A percentile compares a stretch with the other conserved stretches of the same genome.
phyloP scores from a whole-genome alignment of 23 red algal species.

The Cyanidiococcus yangmingshanensis region DNA sequence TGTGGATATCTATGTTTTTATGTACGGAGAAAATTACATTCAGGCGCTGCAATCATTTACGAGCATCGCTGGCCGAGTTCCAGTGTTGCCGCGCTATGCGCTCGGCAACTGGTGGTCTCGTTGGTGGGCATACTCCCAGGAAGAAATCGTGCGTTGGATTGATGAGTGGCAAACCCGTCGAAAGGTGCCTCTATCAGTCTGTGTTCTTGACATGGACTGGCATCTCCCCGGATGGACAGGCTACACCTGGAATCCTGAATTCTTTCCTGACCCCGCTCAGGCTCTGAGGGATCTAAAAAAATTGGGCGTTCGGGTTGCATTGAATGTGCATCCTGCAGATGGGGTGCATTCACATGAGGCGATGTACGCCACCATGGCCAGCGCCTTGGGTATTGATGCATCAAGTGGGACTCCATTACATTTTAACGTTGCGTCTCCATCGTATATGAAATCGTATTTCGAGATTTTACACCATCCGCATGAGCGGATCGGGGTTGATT shows the following conservation, averaged over 20 bases:
- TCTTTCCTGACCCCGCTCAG: constrained; percentile 21
- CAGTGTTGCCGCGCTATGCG: constrained; percentile 16
- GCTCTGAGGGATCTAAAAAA: constrained; percentile 16
- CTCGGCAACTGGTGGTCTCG: constrained; percentile 37
- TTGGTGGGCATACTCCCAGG: constrained; percentile 30
- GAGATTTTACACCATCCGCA: constrained; percentile 22
- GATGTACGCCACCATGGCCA: constrained; percentile 1
- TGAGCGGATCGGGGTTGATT: constrained; percentile 24
- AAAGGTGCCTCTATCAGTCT: constrained; percentile 20
- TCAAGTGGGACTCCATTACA: constrained; percentile 7
- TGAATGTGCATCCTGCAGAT: constrained; percentile 30
- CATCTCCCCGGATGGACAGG: constrained; percentile 30
- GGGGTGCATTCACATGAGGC: constrained; percentile 26
- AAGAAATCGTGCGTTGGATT: neutral
- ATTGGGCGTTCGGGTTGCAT: constrained; percentile 1
- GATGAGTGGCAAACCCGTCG: constrained; percentile 9
- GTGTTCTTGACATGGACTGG: constrained; percentile 36
- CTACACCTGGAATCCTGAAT: constrained; percentile 30
- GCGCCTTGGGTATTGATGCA: neutral
- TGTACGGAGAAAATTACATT: constrained; percentile 15
- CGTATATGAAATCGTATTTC: constrained; percentile 19
- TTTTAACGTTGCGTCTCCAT: constrained; percentile 23
- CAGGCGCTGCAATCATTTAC: constrained; percentile 24
- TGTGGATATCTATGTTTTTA: constrained; percentile 26
- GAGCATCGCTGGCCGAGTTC: constrained; percentile 5